Evolutionary conservation across 164 flowering plant genomes (phyloP).

Genomic region (Liquidambar formosana): DNA sequence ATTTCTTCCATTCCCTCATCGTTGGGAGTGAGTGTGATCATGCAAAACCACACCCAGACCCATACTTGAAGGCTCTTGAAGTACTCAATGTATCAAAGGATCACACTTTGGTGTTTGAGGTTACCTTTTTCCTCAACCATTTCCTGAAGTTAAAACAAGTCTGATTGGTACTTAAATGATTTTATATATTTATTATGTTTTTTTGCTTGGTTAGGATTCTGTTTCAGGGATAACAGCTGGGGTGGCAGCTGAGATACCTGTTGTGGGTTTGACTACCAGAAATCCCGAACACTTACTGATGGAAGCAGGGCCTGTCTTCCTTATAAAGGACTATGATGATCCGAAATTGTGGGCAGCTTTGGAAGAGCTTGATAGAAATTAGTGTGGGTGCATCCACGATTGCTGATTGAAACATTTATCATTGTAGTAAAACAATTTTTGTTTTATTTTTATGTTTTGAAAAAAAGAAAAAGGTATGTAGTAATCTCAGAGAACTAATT

Average conservation of each 20-base stretch:
- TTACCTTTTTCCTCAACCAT: constrained; percentile 15
- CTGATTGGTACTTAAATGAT: not conserved
- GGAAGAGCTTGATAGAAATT: constrained; percentile 65
- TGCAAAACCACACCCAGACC: constrained; percentile 93
- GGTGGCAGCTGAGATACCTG: constrained; percentile 94
- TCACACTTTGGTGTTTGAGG: constrained; percentile 86
- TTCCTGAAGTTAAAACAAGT: not conserved
- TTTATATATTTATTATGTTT: not conserved
- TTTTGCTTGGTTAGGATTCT: constrained; percentile 68
- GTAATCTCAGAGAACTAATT: not conserved
- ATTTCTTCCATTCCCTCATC: constrained; percentile 65
- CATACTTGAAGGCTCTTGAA: constrained; percentile 82
- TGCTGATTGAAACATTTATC: constrained; percentile 8
- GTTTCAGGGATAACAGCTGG: constrained; percentile 90
- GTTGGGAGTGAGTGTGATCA: constrained; percentile 76
- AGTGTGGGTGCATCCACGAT: constrained; percentile 7
- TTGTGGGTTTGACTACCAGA: constrained; percentile 73
- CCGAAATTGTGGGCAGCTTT: constrained; percentile 82
- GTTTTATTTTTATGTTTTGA: not conserved
- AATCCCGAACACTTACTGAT: constrained; percentile 67
- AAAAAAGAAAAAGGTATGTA: not conserved
- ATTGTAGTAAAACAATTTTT: not conserved
- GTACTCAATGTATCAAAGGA: constrained; percentile 63
- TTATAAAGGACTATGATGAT: constrained; percentile 75
- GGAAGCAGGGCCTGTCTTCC: constrained; percentile 76